Percentiles rank a stretch among this genome's conserved stretches.
Evolutionary conservation across 169 alveolate species (phyloP).

Genomic region (Eimeria tenella): DNA sequence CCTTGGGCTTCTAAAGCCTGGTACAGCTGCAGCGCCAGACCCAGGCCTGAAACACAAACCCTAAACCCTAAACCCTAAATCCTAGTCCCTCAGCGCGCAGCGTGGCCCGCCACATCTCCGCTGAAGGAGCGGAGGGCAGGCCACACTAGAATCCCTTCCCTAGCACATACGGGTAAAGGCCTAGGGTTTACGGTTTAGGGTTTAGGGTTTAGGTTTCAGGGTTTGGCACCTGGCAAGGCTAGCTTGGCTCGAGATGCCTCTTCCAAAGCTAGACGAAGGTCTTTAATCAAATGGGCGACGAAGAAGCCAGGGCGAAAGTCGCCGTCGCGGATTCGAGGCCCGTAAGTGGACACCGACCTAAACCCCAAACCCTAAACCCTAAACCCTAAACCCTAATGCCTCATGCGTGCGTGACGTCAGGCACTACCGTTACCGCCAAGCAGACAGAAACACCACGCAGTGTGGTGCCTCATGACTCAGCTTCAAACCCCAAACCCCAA

Average conservation of each 20-base stretch:
- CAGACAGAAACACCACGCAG: neutral
- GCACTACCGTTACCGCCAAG: neutral
- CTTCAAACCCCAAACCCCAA: neutral
- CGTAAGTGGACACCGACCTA: conserved; percentile 85
- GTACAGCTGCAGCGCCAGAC: conserved; percentile 58
- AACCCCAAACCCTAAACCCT: conserved; percentile 20
- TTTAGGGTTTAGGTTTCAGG: conserved; percentile 47
- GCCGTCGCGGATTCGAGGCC: conserved; percentile 87
- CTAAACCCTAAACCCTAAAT: conserved; percentile 13
- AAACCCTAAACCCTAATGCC: conserved; percentile 23
- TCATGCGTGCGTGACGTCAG: neutral
- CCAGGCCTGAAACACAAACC: neutral
- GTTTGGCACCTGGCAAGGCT: conserved; percentile 84
- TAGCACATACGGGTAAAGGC: neutral
- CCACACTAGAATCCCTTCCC: neutral
- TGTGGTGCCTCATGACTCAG: too few relatives aligned
- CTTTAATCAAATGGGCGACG: conserved; percentile 90
- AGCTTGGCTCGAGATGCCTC: conserved; percentile 88
- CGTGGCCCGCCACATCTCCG: neutral
- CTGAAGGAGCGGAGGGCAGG: neutral
- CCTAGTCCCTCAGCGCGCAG: neutral
- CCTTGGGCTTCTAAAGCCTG: conserved; percentile 53
- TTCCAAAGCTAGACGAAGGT: conserved; percentile 85
- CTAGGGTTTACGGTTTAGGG: conserved; percentile 14
- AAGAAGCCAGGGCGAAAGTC: conserved; percentile 91